Percentiles rank a stretch among this genome's conserved stretches.
phyloP scores from a whole-genome alignment of 371 early-diverging fungal species.

The Mortierella sp. region DNA sequence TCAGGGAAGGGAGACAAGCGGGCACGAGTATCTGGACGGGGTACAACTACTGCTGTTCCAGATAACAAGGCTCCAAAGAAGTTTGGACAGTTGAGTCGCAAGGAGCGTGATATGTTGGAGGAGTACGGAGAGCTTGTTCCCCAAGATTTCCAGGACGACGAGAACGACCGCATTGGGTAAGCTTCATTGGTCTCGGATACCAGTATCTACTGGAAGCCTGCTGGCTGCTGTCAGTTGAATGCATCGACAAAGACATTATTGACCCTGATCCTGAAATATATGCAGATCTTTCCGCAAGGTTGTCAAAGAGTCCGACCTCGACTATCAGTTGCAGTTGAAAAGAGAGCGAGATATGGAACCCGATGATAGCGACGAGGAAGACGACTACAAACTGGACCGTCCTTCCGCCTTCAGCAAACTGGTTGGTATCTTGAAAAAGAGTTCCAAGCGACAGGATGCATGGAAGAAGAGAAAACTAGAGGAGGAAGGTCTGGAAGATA shows the following conservation, averaged over 20 bases:
- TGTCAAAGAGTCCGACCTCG: constrained; percentile 63
- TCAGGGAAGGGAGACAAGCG: neutral
- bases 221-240: no score
- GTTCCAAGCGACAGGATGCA: constrained; percentile 44
- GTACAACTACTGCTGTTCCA: constrained; percentile 16
- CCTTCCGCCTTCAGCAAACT: constrained; percentile 52
- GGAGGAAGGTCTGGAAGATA: constrained; percentile 56
- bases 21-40: constrained; percentile 37
- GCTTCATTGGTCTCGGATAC: neutral
- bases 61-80: constrained; percentile 53
- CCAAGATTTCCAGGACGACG: constrained; percentile 64
- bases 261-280: neutral
- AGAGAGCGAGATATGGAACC: constrained; percentile 53
- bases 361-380: constrained; percentile 54
- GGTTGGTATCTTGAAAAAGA: constrained; percentile 48
- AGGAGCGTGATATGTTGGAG: constrained; percentile 67
- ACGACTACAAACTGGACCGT: constrained; percentile 47
- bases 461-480: constrained; percentile 52
- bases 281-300: constrained; percentile 56
- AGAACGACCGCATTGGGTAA: constrained; percentile 51
- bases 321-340: constrained; percentile 60
- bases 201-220: no score
- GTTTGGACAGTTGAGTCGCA: constrained; percentile 61
- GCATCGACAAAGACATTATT: no score
- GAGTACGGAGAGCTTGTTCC: constrained; percentile 81